Percentiles rank a stretch among this genome's conserved stretches.
Evolutionary conservation across 768 basidiomycete genomes (phyloP).

Genomic region (Chiua virens): DNA sequence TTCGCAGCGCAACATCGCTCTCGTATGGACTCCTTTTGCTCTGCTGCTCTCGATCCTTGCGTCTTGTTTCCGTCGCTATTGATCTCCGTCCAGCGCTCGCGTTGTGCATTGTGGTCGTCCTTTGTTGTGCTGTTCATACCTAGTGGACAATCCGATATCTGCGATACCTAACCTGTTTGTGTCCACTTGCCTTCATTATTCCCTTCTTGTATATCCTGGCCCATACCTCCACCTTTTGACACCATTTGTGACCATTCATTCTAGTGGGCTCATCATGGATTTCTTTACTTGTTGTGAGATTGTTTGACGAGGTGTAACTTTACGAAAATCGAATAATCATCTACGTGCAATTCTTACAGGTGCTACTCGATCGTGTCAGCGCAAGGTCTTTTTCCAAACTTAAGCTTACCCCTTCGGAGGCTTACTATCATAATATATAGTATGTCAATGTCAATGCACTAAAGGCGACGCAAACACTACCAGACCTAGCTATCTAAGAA

Average conservation of each 20-base stretch:
- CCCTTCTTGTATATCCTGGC: conserved; percentile 27
- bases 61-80: conserved; percentile 13
- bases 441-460: too few species aligned
- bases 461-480: too few species aligned
- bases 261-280: conserved; percentile 9
- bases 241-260: conserved; percentile 6
- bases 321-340: conserved; percentile 22
- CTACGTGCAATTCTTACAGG: neutral
- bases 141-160: conserved; percentile 2
- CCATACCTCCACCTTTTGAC: neutral
- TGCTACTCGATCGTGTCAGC: too few species aligned
- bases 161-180: conserved; percentile 18
- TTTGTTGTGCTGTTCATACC: conserved; percentile 16
- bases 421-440: too few species aligned
- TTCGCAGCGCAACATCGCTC: conserved; percentile 19
- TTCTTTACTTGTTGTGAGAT: conserved; percentile 8
- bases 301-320: conserved; percentile 26
- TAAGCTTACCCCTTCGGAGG: too few species aligned
- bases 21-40: conserved; percentile 17
- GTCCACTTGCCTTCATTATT: conserved; percentile 8
- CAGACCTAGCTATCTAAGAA: too few species aligned
- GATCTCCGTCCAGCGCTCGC: conserved; percentile 19
- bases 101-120: conserved; percentile 7
- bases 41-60: conserved; percentile 29
- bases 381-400: too few species aligned